These are phyloP conservation scores for Penicillium sp. DNA, from an alignment of 2,329 filamentous ascomycete genomes.

Conservation along the genomic window DNA sequence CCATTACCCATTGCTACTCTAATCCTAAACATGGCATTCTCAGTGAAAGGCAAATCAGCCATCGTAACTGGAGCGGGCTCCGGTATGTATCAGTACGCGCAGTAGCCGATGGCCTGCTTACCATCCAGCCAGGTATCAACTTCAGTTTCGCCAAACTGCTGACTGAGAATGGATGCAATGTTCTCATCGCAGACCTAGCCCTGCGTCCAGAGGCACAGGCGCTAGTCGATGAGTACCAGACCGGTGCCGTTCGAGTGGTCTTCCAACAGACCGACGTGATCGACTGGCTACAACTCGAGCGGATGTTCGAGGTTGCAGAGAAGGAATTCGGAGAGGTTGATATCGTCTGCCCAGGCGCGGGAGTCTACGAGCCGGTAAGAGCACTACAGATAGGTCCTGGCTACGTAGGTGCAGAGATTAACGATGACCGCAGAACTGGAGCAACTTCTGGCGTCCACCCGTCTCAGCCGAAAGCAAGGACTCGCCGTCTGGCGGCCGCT, in stretches of 20 bases:
- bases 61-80: conserved; percentile 56
- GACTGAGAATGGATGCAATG: conserved; percentile 46
- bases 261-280: conserved; percentile 50
- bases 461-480: conserved; percentile 41
- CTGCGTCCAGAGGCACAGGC: conserved; percentile 46
- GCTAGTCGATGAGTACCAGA: conserved; percentile 39
- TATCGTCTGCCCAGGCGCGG: conserved; percentile 48
- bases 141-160: conserved; percentile 44
- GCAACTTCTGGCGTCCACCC: conserved; percentile 51
- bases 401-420: background rate
- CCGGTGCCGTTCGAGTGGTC: conserved; percentile 34
- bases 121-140: conserved; percentile 41
- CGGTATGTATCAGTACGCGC: conserved; percentile 33
- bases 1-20: background rate
- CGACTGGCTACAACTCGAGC: conserved; percentile 49
- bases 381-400: no score
- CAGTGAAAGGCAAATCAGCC: conserved; percentile 48
- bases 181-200: conserved; percentile 45
- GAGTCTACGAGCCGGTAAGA: conserved; percentile 44
- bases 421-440: conserved; percentile 39
- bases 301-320: conserved; percentile 49
- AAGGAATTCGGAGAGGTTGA: conserved; percentile 48
- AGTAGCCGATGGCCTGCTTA: background rate
- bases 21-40: conserved; percentile 34
- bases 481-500: conserved; percentile 39